phyloP scores from a whole-genome alignment of 352 stramenopile genomes.

The Phytophthora chlamydospora region DNA sequence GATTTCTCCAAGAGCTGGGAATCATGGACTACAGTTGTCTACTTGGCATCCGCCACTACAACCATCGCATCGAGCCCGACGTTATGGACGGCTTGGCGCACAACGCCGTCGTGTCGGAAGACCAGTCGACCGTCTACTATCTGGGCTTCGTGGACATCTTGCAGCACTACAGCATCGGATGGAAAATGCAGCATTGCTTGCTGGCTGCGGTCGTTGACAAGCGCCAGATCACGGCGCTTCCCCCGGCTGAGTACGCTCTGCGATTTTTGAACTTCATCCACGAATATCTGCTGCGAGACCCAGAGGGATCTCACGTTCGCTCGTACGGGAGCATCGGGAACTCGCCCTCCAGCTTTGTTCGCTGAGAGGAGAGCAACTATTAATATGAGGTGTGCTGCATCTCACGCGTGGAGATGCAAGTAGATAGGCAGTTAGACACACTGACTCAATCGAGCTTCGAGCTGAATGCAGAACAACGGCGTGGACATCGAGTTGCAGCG shows the following conservation, averaged over 20 bases:
- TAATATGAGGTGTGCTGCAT: conserved; percentile 18
- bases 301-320: conserved; percentile 55
- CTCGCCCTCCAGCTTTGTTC: conserved; percentile 36
- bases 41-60: conserved; percentile 74
- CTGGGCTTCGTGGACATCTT: conserved; percentile 87
- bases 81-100: conserved; percentile 63
- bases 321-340: conserved; percentile 78
- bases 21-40: conserved; percentile 92
- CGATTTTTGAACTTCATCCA: conserved; percentile 89
- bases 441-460: conserved; percentile 10
- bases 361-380: conserved; percentile 16
- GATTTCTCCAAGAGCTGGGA: conserved; percentile 83
- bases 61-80: conserved; percentile 46
- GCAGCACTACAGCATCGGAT: conserved; percentile 86
- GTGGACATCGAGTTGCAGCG: conserved; percentile 38
- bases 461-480: conserved; percentile 24
- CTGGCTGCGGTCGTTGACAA: conserved; percentile 77
- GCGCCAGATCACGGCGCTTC: conserved; percentile 78
- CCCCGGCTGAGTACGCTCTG: conserved; percentile 83
- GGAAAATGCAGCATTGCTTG: conserved; percentile 85
- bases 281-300: conserved; percentile 77
- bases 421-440: conserved; percentile 17
- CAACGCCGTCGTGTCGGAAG: conserved; percentile 82
- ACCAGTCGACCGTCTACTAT: conserved; percentile 80
- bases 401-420: conserved; percentile 12